Evolutionary conservation across 306 rosid species (phyloP).

Genomic region (Alnus rubra): DNA sequence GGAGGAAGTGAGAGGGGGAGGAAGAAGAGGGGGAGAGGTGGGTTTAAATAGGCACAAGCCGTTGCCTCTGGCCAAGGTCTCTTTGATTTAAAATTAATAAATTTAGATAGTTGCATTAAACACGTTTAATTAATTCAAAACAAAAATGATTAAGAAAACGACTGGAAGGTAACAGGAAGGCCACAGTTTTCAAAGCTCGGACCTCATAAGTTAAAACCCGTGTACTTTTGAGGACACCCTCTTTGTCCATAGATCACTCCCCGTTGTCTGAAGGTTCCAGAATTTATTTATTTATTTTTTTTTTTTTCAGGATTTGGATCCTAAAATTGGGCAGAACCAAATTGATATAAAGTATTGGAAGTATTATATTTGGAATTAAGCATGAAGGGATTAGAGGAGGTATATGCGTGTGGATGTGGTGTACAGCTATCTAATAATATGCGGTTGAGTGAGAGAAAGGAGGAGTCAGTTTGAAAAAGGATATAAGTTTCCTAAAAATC

Average conservation of each 20-base stretch:
- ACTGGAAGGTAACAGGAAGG: constrained; percentile 15
- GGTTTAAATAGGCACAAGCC: constrained; percentile 54
- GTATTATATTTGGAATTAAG: background rate
- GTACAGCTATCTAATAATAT: background rate
- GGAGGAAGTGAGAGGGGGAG: constrained; percentile 66
- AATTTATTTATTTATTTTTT: background rate
- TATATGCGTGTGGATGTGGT: background rate
- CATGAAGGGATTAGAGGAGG: background rate
- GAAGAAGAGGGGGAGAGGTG: constrained; percentile 29
- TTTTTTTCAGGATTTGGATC: background rate
- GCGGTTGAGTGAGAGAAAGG: background rate
- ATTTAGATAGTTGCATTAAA: constrained; percentile 20
- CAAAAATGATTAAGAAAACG: background rate
- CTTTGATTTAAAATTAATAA: constrained; percentile 21
- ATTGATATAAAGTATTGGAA: background rate
- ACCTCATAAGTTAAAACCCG: background rate
- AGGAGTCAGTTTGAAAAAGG: background rate
- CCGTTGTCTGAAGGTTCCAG: no score
- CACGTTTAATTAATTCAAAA: constrained; percentile 10
- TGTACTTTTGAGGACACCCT: constrained; percentile 18
- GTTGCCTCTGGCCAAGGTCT: constrained; percentile 22
- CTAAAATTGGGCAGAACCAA: constrained; percentile 30
- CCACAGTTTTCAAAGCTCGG: background rate
- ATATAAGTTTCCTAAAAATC: no score
- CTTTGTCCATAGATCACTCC: constrained; percentile 14